Evolutionary conservation across 306 rosid genomes (phyloP).

Genomic region (Clitoria ternatea): DNA sequence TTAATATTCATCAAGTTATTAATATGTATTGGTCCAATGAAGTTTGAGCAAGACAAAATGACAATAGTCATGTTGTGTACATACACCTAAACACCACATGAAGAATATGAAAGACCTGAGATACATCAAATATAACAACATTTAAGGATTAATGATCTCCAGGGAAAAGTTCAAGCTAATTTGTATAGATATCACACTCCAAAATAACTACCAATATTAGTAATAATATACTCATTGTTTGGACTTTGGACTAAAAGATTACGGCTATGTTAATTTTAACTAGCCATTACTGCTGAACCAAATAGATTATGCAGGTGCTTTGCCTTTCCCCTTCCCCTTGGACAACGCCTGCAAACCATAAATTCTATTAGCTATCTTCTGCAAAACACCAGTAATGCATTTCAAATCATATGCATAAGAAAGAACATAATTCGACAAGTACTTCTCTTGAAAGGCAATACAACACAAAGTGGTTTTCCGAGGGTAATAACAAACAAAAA

Average conservation of each 20-base stretch:
- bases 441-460: not conserved
- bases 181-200: not conserved
- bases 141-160: not conserved
- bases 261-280: not conserved
- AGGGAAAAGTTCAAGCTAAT: not conserved
- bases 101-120: not conserved
- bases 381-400: conserved; percentile 5
- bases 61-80: too few species aligned
- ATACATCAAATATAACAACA: not conserved
- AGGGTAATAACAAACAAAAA: not conserved
- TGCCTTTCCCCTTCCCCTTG: conserved; percentile 22
- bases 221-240: not conserved
- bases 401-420: not conserved
- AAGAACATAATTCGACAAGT: not conserved
- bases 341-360: conserved; percentile 17
- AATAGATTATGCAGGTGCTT: conserved; percentile 9
- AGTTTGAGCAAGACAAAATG: too few species aligned
- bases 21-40: too few species aligned
- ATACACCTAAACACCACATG: too few species aligned
- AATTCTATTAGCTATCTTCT: conserved; percentile 1
- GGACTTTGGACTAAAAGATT: conserved; percentile 1
- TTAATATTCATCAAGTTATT: too few species aligned
- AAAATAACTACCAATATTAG: not conserved
- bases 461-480: not conserved
- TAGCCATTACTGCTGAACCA: conserved; percentile 6